Evolutionary conservation across 208 protist species (phyloP), one percentile per base, ranked within the genome.

Genomic region (Herpetomonas samuelpessoai): DNA sequence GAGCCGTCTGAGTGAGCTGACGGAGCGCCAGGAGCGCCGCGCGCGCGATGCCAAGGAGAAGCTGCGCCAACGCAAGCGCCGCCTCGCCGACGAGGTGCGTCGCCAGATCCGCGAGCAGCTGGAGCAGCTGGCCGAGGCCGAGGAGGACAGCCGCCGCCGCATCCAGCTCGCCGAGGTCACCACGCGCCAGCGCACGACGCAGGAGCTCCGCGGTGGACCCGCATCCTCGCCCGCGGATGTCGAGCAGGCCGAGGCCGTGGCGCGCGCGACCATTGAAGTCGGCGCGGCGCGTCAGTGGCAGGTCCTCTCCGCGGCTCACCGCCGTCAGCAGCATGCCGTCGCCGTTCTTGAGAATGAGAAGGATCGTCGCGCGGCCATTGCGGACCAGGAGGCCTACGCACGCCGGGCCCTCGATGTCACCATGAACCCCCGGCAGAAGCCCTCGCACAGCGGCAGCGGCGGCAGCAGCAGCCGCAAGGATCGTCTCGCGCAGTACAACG

Each of bases 261-360:
- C 67, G 31, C 83, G 87, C 25, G 81, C 83, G 1, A 68, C 68
- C 25, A 58, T 86, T 16, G 83, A 86, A 58, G 81, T 89, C 9
- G 81, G 81, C 0, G 83, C 71, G 9, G 81, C 79, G 12, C 71
- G 81, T 1, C 87, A 93, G 68, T 39, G 71, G 58, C 77, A 87
- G 45, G 70, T 66, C n/a, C 50, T 93, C 16, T 46, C 75, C 29
- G 62, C 51, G 45, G 74, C 68, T 28, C 81, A 88, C 51, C 79
- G 76, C 25, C 79, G 81, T 2, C 61, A 64, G 54, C 58, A 79
- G n/a, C 57, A 72, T 12, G 24, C 76, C 46, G 52, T 89, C 27
- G 45, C 69, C 16, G 24, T 91, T 7, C 12, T 56, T 16, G 63
- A 55, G 24, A 60, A 60, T 2, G 87, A 91, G 76, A 14, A 28